A percentile compares a stretch with the other conserved stretches of the same genome.
Conservation (phyloP, 768 basidiomycete genomes). For the Lactifluus rugatus region DNA sequence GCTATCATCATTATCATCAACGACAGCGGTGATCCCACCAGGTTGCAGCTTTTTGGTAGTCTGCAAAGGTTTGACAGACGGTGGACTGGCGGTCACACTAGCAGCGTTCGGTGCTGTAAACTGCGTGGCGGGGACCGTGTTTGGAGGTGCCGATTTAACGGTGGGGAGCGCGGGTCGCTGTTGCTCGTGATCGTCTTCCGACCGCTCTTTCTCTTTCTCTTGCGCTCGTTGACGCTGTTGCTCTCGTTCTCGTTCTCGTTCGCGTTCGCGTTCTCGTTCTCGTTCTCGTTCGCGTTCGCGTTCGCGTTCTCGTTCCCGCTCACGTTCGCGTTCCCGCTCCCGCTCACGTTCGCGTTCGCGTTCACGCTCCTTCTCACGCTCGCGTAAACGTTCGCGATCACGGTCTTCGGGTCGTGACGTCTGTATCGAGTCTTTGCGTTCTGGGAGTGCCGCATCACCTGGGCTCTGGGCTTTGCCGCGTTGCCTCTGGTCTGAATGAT, state of each 20-base stretch:
- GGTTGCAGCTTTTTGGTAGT: constrained; percentile 47
- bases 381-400: constrained; percentile 29
- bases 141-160: constrained; percentile 37
- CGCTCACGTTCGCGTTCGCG: constrained; percentile 21
- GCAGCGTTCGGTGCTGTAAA: constrained; percentile 37
- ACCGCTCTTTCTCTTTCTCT: constrained; percentile 20
- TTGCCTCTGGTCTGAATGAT: constrained; percentile 54
- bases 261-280: constrained; percentile 23
- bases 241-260: constrained; percentile 23
- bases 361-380: constrained; percentile 24
- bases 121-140: constrained; percentile 34
- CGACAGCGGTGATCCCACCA: constrained; percentile 42
- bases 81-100: constrained; percentile 43
- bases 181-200: background rate
- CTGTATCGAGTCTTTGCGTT: constrained; percentile 42
- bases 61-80: constrained; percentile 67
- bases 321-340: constrained; percentile 16
- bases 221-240: constrained; percentile 23
- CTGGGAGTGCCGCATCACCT: constrained; percentile 28
- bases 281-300: constrained; percentile 23
- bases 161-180: constrained; percentile 31
- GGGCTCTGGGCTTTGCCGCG: constrained; percentile 53
- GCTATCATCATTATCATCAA: constrained; percentile 40
- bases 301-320: constrained; percentile 28
- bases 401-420: constrained; percentile 6